These are phyloP conservation scores for Domatiomyces catenatus DNA, from an alignment of 2,329 filamentous ascomycete genomes.

Conservation along the genomic window DNA sequence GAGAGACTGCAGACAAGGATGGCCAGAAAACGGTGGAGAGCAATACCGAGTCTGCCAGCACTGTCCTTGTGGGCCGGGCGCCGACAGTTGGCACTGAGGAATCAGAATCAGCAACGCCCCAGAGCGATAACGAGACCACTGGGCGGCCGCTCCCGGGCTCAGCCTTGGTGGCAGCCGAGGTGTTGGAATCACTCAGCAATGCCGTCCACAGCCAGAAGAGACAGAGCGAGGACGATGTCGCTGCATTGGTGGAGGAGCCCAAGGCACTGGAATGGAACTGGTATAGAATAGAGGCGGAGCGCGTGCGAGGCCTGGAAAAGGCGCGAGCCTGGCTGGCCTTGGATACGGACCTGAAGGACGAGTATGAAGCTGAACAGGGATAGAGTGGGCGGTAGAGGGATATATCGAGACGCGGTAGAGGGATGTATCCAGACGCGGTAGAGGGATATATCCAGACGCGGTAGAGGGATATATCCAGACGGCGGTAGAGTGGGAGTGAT, in stretches of 20 bases:
- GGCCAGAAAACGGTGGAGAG: not conserved
- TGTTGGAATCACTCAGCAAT: slow-evolving; percentile 15
- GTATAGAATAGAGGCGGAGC: slow-evolving; percentile 44
- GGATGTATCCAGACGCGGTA: too few relatives aligned
- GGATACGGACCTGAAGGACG: slow-evolving; percentile 36
- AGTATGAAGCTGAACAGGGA: slow-evolving; percentile 19
- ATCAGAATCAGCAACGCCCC: not conserved
- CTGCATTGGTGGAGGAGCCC: slow-evolving; percentile 7
- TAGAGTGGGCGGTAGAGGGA: too few relatives aligned
- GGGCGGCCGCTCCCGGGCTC: not conserved
- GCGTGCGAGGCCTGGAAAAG: slow-evolving; percentile 38
- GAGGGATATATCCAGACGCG: too few relatives aligned
- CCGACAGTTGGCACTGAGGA: not conserved
- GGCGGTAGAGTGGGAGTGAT: too few relatives aligned
- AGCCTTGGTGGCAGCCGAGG: slow-evolving; percentile 3
- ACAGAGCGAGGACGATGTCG: slow-evolving; percentile 14
- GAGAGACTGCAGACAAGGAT: not conserved
- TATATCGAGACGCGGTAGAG: too few relatives aligned
- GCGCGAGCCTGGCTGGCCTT: slow-evolving; percentile 40
- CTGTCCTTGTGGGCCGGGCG: not conserved
- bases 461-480: too few relatives aligned
- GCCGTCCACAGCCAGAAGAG: slow-evolving; percentile 13
- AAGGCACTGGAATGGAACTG: slow-evolving; percentile 39
- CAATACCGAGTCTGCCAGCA: not conserved
- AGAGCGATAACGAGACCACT: not conserved